Evolutionary conservation across 192 early-diverging fungal genomes (phyloP).

Genomic region (Fimicolochytrium jonesii): DNA sequence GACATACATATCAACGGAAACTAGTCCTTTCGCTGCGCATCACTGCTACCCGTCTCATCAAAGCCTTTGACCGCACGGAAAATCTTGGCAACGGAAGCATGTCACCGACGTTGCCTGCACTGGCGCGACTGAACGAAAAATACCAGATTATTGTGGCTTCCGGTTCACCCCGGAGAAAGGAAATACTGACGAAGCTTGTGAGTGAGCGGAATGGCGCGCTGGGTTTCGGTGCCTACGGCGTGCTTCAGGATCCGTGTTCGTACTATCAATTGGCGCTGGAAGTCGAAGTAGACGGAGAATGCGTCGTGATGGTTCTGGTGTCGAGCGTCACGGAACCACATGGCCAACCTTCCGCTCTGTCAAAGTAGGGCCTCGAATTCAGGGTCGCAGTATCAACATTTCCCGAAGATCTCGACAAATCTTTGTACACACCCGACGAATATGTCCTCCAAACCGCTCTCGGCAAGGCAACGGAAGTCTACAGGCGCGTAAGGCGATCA

Average conservation of each 20-base stretch:
- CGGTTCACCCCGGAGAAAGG: conserved; percentile 72
- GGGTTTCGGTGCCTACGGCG: background rate
- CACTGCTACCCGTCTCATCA: too few relatives aligned
- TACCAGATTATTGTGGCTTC: conserved; percentile 71
- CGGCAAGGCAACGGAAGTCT: conserved; percentile 69
- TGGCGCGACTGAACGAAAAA: too few relatives aligned
- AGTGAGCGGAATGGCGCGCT: too few relatives aligned
- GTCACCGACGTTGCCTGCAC: too few relatives aligned
- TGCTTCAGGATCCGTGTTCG: background rate
- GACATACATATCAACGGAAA: too few relatives aligned
- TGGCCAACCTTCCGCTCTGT: background rate
- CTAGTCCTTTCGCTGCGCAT: too few relatives aligned
- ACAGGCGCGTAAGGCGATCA: conserved; percentile 46
- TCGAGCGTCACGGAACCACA: background rate
- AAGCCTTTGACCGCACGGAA: too few relatives aligned
- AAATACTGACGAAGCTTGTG: conserved; percentile 54
- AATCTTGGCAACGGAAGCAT: too few relatives aligned
- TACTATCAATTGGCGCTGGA: too few relatives aligned
- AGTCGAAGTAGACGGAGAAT: too few relatives aligned
- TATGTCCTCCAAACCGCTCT: conserved; percentile 71
- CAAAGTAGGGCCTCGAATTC: conserved; percentile 52
- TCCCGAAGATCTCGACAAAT: conserved; percentile 74
- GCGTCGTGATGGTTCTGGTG: background rate
- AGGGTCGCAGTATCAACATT: conserved; percentile 66
- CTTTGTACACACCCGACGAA: conserved; percentile 47